These are phyloP conservation scores for Kwoniella dejecticola DNA, from an alignment of 768 basidiomycete species.

Conservation along the genomic window DNA sequence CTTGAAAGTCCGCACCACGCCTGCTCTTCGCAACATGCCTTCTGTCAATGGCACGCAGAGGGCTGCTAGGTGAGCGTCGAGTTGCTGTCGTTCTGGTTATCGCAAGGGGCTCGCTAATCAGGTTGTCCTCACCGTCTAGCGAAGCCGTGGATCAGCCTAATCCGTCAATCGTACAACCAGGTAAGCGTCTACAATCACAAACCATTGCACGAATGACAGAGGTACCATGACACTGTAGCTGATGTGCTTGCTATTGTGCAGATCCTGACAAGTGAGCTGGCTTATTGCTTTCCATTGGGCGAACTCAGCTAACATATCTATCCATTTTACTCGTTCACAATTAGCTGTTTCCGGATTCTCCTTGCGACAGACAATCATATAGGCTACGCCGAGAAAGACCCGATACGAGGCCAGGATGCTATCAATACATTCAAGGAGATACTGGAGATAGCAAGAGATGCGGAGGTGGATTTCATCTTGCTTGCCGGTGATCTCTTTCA, in stretches of 20 bases:
- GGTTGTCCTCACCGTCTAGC: no score
- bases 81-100: background rate
- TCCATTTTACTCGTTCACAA: background rate
- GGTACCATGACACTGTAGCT: no score
- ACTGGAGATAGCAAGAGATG: conserved; percentile 80
- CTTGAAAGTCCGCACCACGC: background rate
- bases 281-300: background rate
- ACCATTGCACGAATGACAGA: no score
- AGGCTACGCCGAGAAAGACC: conserved; percentile 91
- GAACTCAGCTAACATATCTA: background rate
- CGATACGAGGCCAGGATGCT: conserved; percentile 89
- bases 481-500: conserved; percentile 97
- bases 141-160: conserved; percentile 24
- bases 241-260: conserved; percentile 13
- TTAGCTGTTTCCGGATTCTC: conserved; percentile 63
- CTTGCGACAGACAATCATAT: conserved; percentile 96
- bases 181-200: conserved; percentile 23
- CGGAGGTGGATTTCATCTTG: conserved; percentile 84
- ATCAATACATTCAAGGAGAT: conserved; percentile 95
- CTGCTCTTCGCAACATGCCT: background rate
- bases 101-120: no score
- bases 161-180: conserved; percentile 38
- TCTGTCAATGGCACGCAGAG: conserved; percentile 11
- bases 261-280: conserved; percentile 50
- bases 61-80: conserved; percentile 15